These are phyloP conservation scores for Coemansia sp. DNA, from an alignment of 192 early-diverging fungal species.

Conservation along the genomic window DNA sequence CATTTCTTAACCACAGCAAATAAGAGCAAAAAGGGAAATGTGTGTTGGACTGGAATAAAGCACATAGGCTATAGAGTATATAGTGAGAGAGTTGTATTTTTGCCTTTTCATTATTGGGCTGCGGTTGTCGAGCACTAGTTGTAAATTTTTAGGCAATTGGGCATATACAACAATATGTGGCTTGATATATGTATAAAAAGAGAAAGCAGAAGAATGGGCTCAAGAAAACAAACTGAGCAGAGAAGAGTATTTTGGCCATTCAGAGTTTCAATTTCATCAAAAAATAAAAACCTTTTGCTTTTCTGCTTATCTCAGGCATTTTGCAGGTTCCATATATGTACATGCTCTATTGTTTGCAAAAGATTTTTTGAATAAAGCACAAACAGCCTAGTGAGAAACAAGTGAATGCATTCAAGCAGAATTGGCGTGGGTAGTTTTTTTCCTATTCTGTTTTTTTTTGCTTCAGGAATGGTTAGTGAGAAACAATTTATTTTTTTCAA, in stretches of 20 bases:
- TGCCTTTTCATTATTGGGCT: not conserved
- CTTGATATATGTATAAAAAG: slow-evolving; percentile 9
- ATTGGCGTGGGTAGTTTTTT: slow-evolving; percentile 2
- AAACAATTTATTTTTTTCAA: not conserved
- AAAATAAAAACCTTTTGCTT: not conserved
- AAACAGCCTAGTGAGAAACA: slow-evolving; percentile 1
- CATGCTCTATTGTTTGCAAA: slow-evolving; percentile 5
- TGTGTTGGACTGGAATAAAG: not conserved
- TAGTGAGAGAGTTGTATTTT: not conserved
- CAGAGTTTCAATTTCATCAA: slow-evolving; percentile 3
- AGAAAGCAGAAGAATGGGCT: not conserved
- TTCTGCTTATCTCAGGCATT: slow-evolving; percentile 2
- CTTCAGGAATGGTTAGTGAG: slow-evolving; percentile 3
- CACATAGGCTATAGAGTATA: not conserved
- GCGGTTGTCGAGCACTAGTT: not conserved
- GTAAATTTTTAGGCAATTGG: not conserved
- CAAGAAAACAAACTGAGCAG: not conserved
- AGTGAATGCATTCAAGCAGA: not conserved
- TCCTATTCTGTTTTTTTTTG: not conserved
- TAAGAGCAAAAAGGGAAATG: not conserved
- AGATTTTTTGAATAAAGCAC: slow-evolving; percentile 1
- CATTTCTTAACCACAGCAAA: not conserved
- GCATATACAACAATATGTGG: slow-evolving; percentile 5
- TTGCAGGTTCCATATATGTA: slow-evolving; percentile 5
- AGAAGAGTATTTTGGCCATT: slow-evolving; percentile 4